These are phyloP conservation scores for Tulasnella sp. DNA, from an alignment of 768 basidiomycete genomes.

Conservation along the genomic window DNA sequence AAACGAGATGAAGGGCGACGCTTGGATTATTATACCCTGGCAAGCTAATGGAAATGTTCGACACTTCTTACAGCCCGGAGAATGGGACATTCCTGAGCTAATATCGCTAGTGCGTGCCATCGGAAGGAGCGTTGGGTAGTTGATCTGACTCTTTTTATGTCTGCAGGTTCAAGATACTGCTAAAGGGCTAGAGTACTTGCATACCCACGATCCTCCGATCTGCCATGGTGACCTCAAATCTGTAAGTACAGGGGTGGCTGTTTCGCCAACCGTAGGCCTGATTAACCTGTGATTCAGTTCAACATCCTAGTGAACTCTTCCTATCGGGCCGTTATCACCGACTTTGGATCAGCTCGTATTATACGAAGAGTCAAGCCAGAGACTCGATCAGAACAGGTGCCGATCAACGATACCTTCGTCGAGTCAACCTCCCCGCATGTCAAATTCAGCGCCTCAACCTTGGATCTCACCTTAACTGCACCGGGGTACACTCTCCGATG, in stretches of 20 bases:
- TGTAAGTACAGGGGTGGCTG: neutral
- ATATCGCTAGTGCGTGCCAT: neutral
- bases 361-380: neutral
- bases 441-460: neutral
- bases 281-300: neutral
- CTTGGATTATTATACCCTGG: neutral
- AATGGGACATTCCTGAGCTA: neutral
- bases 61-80: neutral
- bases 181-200: neutral
- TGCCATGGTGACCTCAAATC: neutral
- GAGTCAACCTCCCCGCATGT: neutral
- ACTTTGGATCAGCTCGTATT: neutral
- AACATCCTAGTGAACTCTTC: neutral
- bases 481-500: neutral
- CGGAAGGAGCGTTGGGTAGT: neutral
- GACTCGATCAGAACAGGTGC: neutral
- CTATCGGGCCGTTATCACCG: neutral
- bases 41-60: neutral
- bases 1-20: neutral
- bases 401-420: neutral
- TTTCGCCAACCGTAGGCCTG: neutral
- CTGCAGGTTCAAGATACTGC: neutral
- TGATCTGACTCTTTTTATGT: neutral
- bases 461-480: neutral
- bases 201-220: neutral